Evolutionary conservation across 2,329 filamentous ascomycete species (phyloP), one percentile per base, ranked within the genome.

Genomic region (Bisporella sp.): DNA sequence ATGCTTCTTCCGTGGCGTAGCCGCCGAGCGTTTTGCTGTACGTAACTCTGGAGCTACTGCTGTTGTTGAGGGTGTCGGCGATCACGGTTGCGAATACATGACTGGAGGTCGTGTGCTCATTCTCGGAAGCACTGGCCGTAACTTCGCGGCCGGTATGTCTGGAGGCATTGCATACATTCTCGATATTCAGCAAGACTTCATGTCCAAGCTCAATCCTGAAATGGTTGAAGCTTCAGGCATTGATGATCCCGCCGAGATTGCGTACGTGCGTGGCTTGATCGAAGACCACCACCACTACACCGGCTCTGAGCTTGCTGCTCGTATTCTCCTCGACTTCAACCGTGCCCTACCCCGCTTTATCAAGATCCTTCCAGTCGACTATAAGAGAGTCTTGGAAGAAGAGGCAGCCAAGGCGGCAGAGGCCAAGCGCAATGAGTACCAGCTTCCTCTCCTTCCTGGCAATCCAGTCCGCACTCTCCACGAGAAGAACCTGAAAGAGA

Each of bases 71-170:
- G 92, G 92, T 72, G 81, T 95, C 58, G 92, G 92, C 76, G 92
- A 97, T 69, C 92, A 97, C 68, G 88, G 89, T 56, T 96, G 91
- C 67, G 92, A 97, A 77, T 97, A 97, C 79, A 97, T 97, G 92
- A 96, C 92, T 64, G 92, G 92, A 67, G 92, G 92, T 66, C 89
- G 91, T 65, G 78, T 96, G 46, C 74, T 97, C 57, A 79, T 95
- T 64, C 79, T 97, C 45, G 92, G 92, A 52, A 82, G 81, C 63
- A 96, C 90, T 65, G 92, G 92, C 43, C 91, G 92, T 62, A 97
- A 97, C 77, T 97, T 97, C 65, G 92, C 91, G 62, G 92, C 92
- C 54, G 92, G 92, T 77, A 97, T 97, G 92, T 96, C 91, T 64
- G 92, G 92, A 66, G 92, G 92, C 76, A 96, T 97, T 63, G 91